Percentiles rank a stretch among this genome's conserved stretches.
Conservation (phyloP, 768 basidiomycete species). For the Lactarius akahatsu region DNA sequence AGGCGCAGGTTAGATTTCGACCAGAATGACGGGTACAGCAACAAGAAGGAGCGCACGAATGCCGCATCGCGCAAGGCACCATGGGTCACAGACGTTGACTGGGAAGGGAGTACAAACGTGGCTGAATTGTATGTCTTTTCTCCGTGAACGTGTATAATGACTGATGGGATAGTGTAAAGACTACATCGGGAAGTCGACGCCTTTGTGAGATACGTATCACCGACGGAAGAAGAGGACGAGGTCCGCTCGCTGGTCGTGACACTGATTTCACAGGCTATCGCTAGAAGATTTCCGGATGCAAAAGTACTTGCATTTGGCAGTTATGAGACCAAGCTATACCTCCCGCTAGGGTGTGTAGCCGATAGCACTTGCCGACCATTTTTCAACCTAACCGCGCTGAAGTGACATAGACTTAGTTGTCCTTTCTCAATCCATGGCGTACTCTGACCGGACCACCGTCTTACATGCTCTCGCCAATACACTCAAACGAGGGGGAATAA, state of each 20-base stretch:
- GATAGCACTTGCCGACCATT: neutral
- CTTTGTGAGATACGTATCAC: conserved; percentile 85
- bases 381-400: conserved; percentile 18
- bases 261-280: conserved; percentile 66
- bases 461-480: conserved; percentile 77
- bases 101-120: conserved; percentile 72
- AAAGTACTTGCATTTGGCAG: conserved; percentile 86
- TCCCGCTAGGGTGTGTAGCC: conserved; percentile 78
- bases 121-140: conserved; percentile 70
- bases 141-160: conserved; percentile 11
- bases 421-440: conserved; percentile 72
- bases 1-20: conserved; percentile 54
- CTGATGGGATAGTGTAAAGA: conserved; percentile 43
- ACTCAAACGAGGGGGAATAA: conserved; percentile 71
- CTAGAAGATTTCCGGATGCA: conserved; percentile 72
- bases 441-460: conserved; percentile 63
- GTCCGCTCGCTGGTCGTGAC: conserved; percentile 70
- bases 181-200: conserved; percentile 84
- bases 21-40: conserved; percentile 49
- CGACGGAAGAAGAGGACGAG: conserved; percentile 82
- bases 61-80: conserved; percentile 53
- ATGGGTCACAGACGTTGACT: conserved; percentile 71
- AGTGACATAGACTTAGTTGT: conserved; percentile 97
- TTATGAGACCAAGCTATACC: conserved; percentile 89
- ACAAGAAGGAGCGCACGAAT: conserved; percentile 52